A percentile compares a stretch with the other conserved stretches of the same genome.
phyloP scores from a whole-genome alignment of 2,329 filamentous ascomycete species.

The Arachnopeziza araneosa region DNA sequence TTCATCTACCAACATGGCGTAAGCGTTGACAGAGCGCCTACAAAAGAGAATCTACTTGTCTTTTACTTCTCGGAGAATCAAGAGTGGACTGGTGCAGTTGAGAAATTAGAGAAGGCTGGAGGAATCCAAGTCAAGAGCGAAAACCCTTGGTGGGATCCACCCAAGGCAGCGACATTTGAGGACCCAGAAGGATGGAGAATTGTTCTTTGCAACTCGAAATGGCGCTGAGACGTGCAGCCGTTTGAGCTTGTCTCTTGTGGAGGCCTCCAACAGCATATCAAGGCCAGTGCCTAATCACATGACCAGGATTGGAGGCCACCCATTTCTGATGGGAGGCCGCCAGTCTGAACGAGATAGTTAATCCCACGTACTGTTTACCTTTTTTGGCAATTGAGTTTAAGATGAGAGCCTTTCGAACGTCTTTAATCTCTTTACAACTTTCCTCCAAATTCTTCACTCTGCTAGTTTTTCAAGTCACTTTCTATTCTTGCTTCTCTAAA shows the following conservation, averaged over 20 bases:
- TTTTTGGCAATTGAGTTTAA: too few relatives aligned
- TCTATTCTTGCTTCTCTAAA: too few relatives aligned
- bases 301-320: neutral
- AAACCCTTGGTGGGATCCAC: slow-evolving; percentile 40
- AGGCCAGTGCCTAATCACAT: neutral
- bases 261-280: neutral
- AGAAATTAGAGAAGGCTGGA: slow-evolving; percentile 33
- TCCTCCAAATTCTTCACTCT: too few relatives aligned
- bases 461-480: too few relatives aligned
- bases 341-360: neutral
- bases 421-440: too few relatives aligned
- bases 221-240: neutral
- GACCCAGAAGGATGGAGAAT: slow-evolving; percentile 42
- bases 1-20: slow-evolving; percentile 35
- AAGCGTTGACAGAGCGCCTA: slow-evolving; percentile 34
- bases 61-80: slow-evolving; percentile 36
- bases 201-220: slow-evolving; percentile 34
- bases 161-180: slow-evolving; percentile 39
- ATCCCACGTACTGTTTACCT: too few relatives aligned
- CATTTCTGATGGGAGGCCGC: neutral
- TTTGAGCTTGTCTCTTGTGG: neutral
- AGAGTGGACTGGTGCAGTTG: slow-evolving; percentile 29
- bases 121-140: slow-evolving; percentile 33
- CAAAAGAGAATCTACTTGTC: slow-evolving; percentile 39
- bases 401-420: too few relatives aligned